Evolutionary conservation across 2,329 filamentous ascomycete species (phyloP), one percentile per base, ranked within the genome.

Genomic region (Fusarium bulbicola): DNA sequence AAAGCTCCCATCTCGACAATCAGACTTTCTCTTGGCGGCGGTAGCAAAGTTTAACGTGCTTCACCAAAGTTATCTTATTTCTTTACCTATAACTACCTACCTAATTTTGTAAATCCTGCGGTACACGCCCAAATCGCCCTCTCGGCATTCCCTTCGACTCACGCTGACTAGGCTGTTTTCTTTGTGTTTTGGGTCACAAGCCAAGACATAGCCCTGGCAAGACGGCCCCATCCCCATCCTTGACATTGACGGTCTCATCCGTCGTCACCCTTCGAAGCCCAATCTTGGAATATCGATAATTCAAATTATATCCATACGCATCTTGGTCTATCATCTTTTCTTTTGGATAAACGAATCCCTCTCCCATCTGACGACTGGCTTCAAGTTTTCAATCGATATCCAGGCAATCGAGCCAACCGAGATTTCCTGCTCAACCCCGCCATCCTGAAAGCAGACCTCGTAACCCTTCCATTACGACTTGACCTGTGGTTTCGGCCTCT

Each of bases 401-500:
- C 59, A 58, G 65, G 68, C 66, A 64, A 66, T 63, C 66, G 57
- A 61, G 59, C 61, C 68, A 67, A 76, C 75, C 64, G 64, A 76
- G 72, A 78, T 78, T 78, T 77, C 64, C 68, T 77, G 64, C 64
- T 74, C 68, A 65, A 77, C 76, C 76, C 76, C 73, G 73, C 73
- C 76, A 72, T 75, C 72, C 67, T 68, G 57, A 68, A 59, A 66
- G 58, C 68, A 70, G 49, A 61, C 67, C 66, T 66, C 57, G 56
- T 66, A 70, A 53, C 60, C 68, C 72, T 74, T 66, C 59, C 59
- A 28, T 69, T 47, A 70, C 65, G 63, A 68, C 70, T 65, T 62
- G 50, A 69, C 46, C 66, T 46, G 64, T 62, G 70, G 72, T 74
- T 67, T 74, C 62, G 70, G 66, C 57, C 67, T 71, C 59, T 66